These are phyloP conservation scores for Aspergillus sparsus DNA, from an alignment of 495 filamentous ascomycete species.

Conservation along the genomic window DNA sequence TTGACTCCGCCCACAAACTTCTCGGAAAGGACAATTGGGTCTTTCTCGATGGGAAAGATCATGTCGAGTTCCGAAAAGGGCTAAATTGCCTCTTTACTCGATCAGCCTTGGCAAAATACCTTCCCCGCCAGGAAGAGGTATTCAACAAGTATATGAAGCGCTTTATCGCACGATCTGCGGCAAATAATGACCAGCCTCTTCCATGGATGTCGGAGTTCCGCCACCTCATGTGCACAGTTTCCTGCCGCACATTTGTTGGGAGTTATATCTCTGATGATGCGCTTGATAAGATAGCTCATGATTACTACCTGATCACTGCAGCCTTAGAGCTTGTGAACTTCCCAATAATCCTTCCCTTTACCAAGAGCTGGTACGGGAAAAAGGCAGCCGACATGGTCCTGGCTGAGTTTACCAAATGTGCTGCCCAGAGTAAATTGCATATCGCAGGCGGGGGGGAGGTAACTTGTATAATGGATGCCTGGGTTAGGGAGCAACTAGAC, in stretches of 20 bases:
- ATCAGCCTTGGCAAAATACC: constrained; percentile 80
- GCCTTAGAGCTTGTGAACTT: constrained; percentile 98
- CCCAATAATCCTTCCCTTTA: constrained; percentile 94
- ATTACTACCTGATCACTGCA: constrained; percentile 95
- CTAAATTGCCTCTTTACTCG: constrained; percentile 94
- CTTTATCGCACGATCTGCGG: constrained; percentile 70
- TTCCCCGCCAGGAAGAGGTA: constrained; percentile 89
- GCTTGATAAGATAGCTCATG: constrained; percentile 92
- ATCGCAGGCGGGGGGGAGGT: constrained; percentile 89
- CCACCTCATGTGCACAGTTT: constrained; percentile 93
- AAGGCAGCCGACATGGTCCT: constrained; percentile 92
- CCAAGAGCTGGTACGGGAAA: constrained; percentile 97
- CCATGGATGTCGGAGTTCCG: constrained; percentile 93
- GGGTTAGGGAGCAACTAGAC: constrained; percentile 83
- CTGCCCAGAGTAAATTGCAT: constrained; percentile 86
- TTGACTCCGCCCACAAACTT: constrained; percentile 93
- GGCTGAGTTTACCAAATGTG: constrained; percentile 84
- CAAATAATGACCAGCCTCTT: constrained; percentile 66
- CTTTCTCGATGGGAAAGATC: constrained; percentile 91
- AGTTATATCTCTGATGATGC: constrained; percentile 88
- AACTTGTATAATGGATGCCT: constrained; percentile 91
- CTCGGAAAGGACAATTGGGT: constrained; percentile 94
- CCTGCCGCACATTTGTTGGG: constrained; percentile 93
- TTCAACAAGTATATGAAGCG: constrained; percentile 82
- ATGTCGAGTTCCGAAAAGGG: constrained; percentile 96